Evolutionary conservation across 768 basidiomycete genomes (phyloP).

Genomic region (Naganishia kalamii): DNA sequence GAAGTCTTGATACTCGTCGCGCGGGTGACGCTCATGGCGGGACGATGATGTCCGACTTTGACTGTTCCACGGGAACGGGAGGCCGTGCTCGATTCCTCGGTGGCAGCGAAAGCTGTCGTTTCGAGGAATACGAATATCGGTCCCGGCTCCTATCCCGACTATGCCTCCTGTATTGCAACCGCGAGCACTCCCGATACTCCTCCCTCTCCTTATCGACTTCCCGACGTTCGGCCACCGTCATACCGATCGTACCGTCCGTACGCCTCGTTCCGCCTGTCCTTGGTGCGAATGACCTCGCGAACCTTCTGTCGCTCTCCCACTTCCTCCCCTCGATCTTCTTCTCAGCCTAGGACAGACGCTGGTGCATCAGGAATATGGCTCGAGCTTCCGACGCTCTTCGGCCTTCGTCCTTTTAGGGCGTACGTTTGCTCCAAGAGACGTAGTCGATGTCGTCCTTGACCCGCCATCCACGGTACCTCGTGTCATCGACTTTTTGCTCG

Average conservation of each 20-base stretch:
- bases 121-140: conserved; percentile 41
- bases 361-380: conserved; percentile 79
- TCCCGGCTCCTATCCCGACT: conserved; percentile 33
- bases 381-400: conserved; percentile 76
- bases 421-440: conserved; percentile 66
- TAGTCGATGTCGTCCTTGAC: conserved; percentile 90
- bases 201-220: conserved; percentile 49
- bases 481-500: conserved; percentile 80
- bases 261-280: conserved; percentile 73
- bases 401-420: conserved; percentile 67
- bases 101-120: conserved; percentile 34
- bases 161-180: too few relatives aligned
- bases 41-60: conserved; percentile 18
- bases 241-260: conserved; percentile 52
- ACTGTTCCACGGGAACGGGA: conserved; percentile 44
- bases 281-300: conserved; percentile 66
- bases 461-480: conserved; percentile 74
- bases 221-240: conserved; percentile 23
- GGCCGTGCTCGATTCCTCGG: conserved; percentile 49
- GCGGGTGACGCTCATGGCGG: conserved; percentile 55
- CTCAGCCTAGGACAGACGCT: conserved; percentile 84
- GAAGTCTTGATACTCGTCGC: conserved; percentile 47
- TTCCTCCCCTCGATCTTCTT: conserved; percentile 72
- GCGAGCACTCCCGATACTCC: conserved; percentile 46
- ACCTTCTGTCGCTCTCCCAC: conserved; percentile 69